Evolutionary conservation across 2,329 filamentous ascomycete genomes (phyloP).

Genomic region (Monosporascus sp.): DNA sequence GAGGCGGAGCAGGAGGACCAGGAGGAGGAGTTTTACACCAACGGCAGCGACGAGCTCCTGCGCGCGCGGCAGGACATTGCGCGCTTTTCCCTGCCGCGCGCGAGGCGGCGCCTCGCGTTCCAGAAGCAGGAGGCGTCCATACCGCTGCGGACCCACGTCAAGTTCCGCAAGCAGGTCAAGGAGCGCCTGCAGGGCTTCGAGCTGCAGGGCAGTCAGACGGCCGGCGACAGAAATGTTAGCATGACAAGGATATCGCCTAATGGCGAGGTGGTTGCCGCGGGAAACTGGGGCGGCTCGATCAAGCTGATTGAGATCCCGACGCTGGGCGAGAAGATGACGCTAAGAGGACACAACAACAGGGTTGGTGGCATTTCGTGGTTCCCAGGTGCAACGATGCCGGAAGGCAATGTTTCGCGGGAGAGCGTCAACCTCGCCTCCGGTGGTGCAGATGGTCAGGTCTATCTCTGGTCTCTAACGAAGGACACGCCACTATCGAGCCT

Average conservation of each 20-base stretch:
- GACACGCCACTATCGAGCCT: constrained; percentile 81
- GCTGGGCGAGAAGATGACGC: constrained; percentile 66
- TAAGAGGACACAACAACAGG: constrained; percentile 82
- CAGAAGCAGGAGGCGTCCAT: constrained; percentile 80
- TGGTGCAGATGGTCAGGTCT: constrained; percentile 79
- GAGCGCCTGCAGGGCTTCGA: constrained; percentile 78
- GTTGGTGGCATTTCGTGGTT: constrained; percentile 89
- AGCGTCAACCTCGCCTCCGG: constrained; percentile 84
- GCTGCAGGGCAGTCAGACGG: constrained; percentile 87
- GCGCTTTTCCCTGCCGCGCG: constrained; percentile 74
- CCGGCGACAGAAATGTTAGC: constrained; percentile 83
- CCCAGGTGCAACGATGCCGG: constrained; percentile 71
- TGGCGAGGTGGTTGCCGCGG: constrained; percentile 76
- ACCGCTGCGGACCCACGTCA: constrained; percentile 82
- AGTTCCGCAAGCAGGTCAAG: constrained; percentile 84
- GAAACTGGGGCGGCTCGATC: constrained; percentile 88
- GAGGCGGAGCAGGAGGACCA: constrained; percentile 62
- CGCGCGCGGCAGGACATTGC: constrained; percentile 75
- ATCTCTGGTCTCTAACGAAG: constrained; percentile 84
- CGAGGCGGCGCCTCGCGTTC: constrained; percentile 68
- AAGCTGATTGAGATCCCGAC: constrained; percentile 80
- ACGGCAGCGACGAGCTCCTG: constrained; percentile 68
- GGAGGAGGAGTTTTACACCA: constrained; percentile 93
- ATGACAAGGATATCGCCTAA: constrained; percentile 88
- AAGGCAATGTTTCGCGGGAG: constrained; percentile 63